Conservation (phyloP, 2,329 filamentous ascomycete genomes). For the Podosphaera xanthii region DNA sequence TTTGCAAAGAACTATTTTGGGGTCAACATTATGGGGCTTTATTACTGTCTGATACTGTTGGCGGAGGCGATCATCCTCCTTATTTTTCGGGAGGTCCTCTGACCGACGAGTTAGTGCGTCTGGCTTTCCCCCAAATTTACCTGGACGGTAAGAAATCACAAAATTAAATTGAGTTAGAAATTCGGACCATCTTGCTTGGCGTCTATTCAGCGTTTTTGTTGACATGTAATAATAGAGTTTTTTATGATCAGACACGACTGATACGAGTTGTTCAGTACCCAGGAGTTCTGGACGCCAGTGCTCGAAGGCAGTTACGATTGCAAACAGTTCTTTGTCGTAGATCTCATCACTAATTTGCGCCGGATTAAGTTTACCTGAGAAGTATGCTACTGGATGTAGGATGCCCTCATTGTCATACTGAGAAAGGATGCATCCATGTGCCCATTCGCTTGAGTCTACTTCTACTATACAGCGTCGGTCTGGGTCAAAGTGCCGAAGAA, state of each 20-base stretch:
- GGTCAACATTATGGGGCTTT: background rate
- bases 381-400: background rate
- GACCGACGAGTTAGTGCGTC: background rate
- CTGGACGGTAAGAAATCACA: background rate
- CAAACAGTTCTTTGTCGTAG: constrained; percentile 18
- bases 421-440: background rate
- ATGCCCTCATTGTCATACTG: background rate
- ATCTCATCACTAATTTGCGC: constrained; percentile 12
- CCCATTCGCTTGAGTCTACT: background rate
- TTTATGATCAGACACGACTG: constrained; percentile 10
- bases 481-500: background rate
- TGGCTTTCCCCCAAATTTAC: background rate
- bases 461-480: background rate
- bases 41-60: background rate
- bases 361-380: constrained; percentile 2
- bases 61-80: background rate
- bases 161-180: background rate
- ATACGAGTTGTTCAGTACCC: constrained; percentile 2
- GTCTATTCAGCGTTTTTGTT: constrained; percentile 8
- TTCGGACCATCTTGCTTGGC: constrained; percentile 5
- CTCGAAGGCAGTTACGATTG: constrained; percentile 13
- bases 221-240: constrained; percentile 13
- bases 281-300: constrained; percentile 10
- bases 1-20: background rate
- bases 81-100: background rate